phyloP scores from a whole-genome alignment of 2,329 filamentous ascomycete genomes.

The Coniosporium uncinatum region DNA sequence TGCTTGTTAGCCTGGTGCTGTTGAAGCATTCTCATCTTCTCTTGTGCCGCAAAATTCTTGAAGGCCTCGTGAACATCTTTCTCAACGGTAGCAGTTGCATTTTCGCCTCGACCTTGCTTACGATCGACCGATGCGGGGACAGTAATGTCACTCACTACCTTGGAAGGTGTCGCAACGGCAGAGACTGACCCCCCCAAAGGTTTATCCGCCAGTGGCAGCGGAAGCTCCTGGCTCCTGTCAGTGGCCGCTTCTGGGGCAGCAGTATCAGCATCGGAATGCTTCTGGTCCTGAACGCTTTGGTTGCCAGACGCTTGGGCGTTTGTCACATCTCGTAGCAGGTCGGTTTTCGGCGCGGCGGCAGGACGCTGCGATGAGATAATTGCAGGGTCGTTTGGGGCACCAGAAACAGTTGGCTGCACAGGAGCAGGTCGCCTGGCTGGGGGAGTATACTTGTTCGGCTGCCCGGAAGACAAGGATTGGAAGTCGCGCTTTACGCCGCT shows the following conservation, averaged over 20 bases:
- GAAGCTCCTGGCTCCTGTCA: too few species aligned
- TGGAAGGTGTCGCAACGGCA: not conserved
- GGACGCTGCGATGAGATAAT: constrained; percentile 80
- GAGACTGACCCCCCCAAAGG: too few species aligned
- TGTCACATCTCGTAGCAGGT: too few species aligned
- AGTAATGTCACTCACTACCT: not conserved
- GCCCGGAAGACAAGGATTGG: constrained; percentile 56
- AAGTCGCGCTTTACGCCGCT: constrained; percentile 81
- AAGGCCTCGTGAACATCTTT: constrained; percentile 56
- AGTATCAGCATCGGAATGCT: not conserved
- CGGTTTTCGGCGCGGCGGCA: not conserved
- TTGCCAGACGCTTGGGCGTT: too few species aligned
- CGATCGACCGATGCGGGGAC: constrained; percentile 11
- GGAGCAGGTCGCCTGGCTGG: constrained; percentile 81
- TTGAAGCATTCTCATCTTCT: constrained; percentile 56
- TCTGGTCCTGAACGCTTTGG: not conserved
- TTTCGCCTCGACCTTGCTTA: constrained; percentile 36
- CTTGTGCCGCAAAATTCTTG: constrained; percentile 56
- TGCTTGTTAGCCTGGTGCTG: constrained; percentile 34
- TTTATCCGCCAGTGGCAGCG: too few species aligned
- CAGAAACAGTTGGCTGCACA: constrained; percentile 65
- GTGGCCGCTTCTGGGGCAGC: not conserved
- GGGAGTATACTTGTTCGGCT: constrained; percentile 77
- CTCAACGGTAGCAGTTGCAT: constrained; percentile 55
- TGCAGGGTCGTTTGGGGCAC: constrained; percentile 78